Evolutionary conservation across 345 rosid genomes (phyloP), one percentile per base, ranked within the genome.

Genomic region (Turnera subulata): DNA sequence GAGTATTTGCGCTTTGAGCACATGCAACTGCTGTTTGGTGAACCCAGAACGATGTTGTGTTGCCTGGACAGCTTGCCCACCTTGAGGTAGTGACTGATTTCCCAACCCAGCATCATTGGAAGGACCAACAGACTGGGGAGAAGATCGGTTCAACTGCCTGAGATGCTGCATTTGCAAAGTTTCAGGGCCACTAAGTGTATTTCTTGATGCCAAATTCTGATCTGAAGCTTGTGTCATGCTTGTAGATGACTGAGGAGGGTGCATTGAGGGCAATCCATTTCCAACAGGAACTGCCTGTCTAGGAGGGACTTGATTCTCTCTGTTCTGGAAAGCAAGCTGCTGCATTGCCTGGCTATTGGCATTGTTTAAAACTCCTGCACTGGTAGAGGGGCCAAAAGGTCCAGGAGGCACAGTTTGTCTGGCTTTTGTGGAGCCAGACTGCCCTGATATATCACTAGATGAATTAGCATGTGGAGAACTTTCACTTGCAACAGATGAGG

Each of bases 1-100:
- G 57, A 94, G 78, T 66, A 90, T 94, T 73, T 94, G 99, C 24
- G 97, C 99, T 77, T 94, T 94, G 46, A 90, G 96, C 65, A 90
- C 99, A 76, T 94, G 93, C 60, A 90, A 79, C 65, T 94, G 99
- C 62, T 87, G 92, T 77, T 84, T 94, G 13, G 99, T 88, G 77
- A 90, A 94, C 60, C 84, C 95, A 62, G 53, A 15, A 50, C 65
- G 80, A 73, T 77, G 95, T 62, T 74, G 84, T 25, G 76, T 56
- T 59, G 64, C 68, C 70, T 82, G 91, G 63, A 72, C 63, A 73
- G 82, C 74, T 49, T 64, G 68, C 55, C 84, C 88, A 50, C 76
- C 84, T 52, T 74, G 89, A 55, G 78, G 63, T 39, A 83, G 63
- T 17, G 67, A 48, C 46, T 66, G 76, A 50, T 55, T 72, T 63